Conservation (phyloP, 1,284 basidiomycete genomes). For the Ceratobasidium sp. region DNA sequence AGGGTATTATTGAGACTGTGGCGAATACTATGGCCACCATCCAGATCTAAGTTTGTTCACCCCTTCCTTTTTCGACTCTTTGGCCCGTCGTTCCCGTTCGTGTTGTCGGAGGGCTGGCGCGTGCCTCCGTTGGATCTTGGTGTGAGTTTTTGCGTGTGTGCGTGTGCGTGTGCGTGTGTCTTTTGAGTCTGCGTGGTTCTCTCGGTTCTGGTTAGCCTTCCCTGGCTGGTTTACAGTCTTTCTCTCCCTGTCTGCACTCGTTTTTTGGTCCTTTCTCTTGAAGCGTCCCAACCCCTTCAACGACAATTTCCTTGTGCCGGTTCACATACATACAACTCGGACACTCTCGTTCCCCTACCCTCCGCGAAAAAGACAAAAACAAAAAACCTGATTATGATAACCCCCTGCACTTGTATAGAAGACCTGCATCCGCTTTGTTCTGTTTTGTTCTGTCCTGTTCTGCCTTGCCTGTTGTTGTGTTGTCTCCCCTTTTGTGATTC, state of each 20-base stretch:
- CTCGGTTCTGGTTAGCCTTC: neutral
- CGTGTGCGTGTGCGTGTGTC: neutral
- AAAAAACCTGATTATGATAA: constrained; percentile 5
- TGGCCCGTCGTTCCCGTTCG: neutral
- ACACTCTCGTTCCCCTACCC: neutral
- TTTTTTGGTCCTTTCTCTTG: constrained; percentile 8
- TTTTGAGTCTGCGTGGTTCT: neutral
- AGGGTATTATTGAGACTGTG: constrained; percentile 45
- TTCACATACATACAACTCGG: too few species aligned
- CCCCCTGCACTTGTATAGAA: constrained; percentile 24
- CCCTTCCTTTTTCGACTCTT: too few species aligned
- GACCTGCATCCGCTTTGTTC: neutral
- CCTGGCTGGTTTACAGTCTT: too few species aligned
- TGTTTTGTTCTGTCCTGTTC: neutral
- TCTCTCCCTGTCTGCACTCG: constrained; percentile 1
- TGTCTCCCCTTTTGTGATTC: constrained; percentile 43
- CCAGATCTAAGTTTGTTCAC: constrained; percentile 4
- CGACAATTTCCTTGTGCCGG: neutral
- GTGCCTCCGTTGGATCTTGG: constrained; percentile 14
- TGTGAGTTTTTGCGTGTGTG: constrained; percentile 1
- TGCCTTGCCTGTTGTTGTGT: constrained; percentile 14
- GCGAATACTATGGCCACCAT: neutral
- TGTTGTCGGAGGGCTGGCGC: too few species aligned
- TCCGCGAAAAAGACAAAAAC: too few species aligned
- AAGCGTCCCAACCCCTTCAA: neutral